These are phyloP conservation scores for Dactylonectria macrodidyma DNA, from an alignment of 2,329 filamentous ascomycete species.

Conservation along the genomic window DNA sequence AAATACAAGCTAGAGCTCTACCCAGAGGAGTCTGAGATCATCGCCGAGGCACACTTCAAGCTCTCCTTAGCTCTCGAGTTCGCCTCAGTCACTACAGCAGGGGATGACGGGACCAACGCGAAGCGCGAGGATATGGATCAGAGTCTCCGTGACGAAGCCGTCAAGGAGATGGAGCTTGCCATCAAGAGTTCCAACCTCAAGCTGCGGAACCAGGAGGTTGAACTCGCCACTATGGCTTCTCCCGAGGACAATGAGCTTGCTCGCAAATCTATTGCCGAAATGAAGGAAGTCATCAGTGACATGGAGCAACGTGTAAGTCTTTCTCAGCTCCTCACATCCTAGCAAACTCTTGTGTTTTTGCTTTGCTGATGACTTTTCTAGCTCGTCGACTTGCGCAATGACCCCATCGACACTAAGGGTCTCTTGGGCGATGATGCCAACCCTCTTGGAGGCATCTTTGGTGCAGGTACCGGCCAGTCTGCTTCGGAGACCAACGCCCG, in stretches of 20 bases:
- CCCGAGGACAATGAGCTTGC: slow-evolving; percentile 78
- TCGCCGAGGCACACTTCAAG: slow-evolving; percentile 97
- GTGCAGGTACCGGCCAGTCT: slow-evolving; percentile 74
- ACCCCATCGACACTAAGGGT: slow-evolving; percentile 63
- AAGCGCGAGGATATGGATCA: slow-evolving; percentile 75
- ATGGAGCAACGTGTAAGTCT: slow-evolving; percentile 80
- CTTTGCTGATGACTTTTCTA: slow-evolving; percentile 49
- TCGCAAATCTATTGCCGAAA: slow-evolving; percentile 76
- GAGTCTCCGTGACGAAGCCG: slow-evolving; percentile 78
- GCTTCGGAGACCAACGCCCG: slow-evolving; percentile 73
- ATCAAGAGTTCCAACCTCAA: slow-evolving; percentile 81
- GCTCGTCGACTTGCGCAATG: slow-evolving; percentile 77
- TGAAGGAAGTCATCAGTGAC: slow-evolving; percentile 83
- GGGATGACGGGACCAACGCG: slow-evolving; percentile 60
- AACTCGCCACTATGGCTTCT: slow-evolving; percentile 73
- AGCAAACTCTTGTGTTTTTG: background rate
- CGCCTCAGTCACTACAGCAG: slow-evolving; percentile 79
- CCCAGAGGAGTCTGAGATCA: slow-evolving; percentile 83
- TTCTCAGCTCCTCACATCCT: slow-evolving; percentile 21
- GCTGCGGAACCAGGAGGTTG: slow-evolving; percentile 78
- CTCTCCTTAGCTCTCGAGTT: slow-evolving; percentile 96
- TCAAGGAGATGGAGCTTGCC: slow-evolving; percentile 79
- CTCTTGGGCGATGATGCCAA: slow-evolving; percentile 59
- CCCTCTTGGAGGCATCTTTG: slow-evolving; percentile 72
- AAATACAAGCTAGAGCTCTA: slow-evolving; percentile 85